Evolutionary conservation across 2,329 filamentous ascomycete species (phyloP).

Genomic region (Phaeosphaeriaceae sp.): DNA sequence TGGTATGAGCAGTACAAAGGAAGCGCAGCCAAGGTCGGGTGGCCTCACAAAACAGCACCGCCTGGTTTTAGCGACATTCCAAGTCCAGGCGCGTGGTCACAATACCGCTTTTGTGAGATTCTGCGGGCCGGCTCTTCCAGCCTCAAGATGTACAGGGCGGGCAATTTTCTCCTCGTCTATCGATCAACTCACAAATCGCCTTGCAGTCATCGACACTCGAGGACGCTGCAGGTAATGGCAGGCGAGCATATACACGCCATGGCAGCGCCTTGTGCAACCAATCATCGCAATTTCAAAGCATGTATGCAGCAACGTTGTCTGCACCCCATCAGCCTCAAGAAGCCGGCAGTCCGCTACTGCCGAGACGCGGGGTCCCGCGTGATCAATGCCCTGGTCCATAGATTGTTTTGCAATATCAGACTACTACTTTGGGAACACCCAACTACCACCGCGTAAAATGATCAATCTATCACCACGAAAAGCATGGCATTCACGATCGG

Average conservation of each 20-base stretch:
- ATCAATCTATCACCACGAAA: conserved; percentile 23
- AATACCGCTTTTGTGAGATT: background rate
- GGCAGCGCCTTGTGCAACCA: background rate
- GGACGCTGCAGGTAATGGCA: background rate
- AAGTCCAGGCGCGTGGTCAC: background rate
- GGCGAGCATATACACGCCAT: background rate
- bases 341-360: conserved; percentile 20
- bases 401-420: conserved; percentile 34
- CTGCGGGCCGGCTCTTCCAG: background rate
- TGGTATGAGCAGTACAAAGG: background rate
- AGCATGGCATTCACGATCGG: conserved; percentile 7
- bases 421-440: conserved; percentile 21
- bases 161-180: background rate
- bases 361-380: conserved; percentile 33
- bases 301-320: background rate
- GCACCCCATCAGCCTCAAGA: conserved; percentile 10
- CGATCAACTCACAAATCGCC: background rate
- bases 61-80: background rate
- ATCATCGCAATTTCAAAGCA: background rate
- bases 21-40: background rate
- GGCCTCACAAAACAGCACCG: background rate
- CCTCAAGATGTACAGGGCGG: background rate
- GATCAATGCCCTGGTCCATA: conserved; percentile 17
- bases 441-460: conserved; percentile 31
- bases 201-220: background rate